Evolutionary conservation across 2,329 filamentous ascomycete genomes (phyloP), one percentile per base, ranked within the genome.

Genomic region (Pleochaeta shiraiana): DNA sequence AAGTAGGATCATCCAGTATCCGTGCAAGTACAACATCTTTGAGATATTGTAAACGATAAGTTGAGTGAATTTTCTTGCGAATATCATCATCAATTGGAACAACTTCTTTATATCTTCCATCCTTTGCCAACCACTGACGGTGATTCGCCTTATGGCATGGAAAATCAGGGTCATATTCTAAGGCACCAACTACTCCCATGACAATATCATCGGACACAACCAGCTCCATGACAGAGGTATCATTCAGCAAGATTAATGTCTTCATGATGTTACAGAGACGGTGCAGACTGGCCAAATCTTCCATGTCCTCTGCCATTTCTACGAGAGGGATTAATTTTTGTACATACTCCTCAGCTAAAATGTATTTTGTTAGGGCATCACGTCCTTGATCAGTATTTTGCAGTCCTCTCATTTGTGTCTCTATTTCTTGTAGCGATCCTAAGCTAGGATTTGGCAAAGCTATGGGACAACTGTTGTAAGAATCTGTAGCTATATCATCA

Each of bases 81-180:
- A 96, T 88, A 63, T 81, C 77, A 5, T 85, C 81, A 70, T 91
- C 86, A 69, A 98, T 96, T 64, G 83, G 86, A 21, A 98, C 91
- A 14, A 98, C 93, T 77, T 98, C 92, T 75, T 95, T 97, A 74
- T 90, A 98, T 69, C 90, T 86, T 24, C 89, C 89, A 70, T 90
- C 84, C 72, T 93, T 90, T 67, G 86, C 84, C 64, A 98, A 80
- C 79, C 95, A 98, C 72, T 93, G 89, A 65, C 93, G 84, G 73
- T 98, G 93, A 72, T 97, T 97, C 28, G 93, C 92, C 74, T 96
- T 97, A 79, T 97, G 93, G 66, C 87, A 90, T 6, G 93, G 93
- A 70, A 97, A 98, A 75, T 98, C 93, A 0, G 93, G 92, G 71
- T 98, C 93, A 76, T 97, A 98, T 78, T 98, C 93, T 67, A 98